These are phyloP conservation scores for Cytospora piceae DNA, from an alignment of 2,329 filamentous ascomycete genomes.

Conservation along the genomic window DNA sequence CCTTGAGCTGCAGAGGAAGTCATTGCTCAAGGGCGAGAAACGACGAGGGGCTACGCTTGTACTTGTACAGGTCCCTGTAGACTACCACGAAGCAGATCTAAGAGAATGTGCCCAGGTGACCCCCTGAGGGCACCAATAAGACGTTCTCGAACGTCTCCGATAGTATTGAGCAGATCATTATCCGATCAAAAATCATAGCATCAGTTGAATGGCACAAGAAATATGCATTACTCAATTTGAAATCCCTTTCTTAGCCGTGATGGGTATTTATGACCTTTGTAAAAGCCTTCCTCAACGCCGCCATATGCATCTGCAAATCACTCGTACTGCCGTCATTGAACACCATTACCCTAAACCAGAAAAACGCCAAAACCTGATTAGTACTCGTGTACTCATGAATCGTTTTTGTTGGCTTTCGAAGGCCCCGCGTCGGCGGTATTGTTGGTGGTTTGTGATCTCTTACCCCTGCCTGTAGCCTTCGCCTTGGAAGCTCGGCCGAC, in stretches of 20 bases:
- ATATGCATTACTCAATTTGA: slow-evolving; percentile 7
- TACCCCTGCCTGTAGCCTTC: slow-evolving; percentile 24
- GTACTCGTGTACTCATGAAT: slow-evolving; percentile 23
- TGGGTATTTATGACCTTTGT: slow-evolving; percentile 26
- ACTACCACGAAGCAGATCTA: slow-evolving; percentile 9
- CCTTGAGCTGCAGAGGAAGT: neutral
- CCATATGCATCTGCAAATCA: slow-evolving; percentile 15
- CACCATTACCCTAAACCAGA: slow-evolving; percentile 16
- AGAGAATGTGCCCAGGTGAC: slow-evolving; percentile 5
- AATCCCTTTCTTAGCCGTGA: neutral
- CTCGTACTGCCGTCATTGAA: neutral
- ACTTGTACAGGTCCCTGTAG: slow-evolving; percentile 18
- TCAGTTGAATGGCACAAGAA: slow-evolving; percentile 11
- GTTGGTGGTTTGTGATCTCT: slow-evolving; percentile 25
- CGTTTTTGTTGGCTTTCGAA: slow-evolving; percentile 23
- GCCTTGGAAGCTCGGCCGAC: slow-evolving; percentile 11
- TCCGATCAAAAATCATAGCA: slow-evolving; percentile 17
- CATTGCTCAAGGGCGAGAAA: slow-evolving; percentile 4
- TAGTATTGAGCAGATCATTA: slow-evolving; percentile 13
- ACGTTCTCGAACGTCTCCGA: slow-evolving; percentile 8
- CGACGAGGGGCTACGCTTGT: slow-evolving; percentile 11
- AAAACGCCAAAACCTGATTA: slow-evolving; percentile 28
- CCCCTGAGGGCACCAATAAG: slow-evolving; percentile 11
- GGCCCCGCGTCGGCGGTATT: slow-evolving; percentile 19
- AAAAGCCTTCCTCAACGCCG: slow-evolving; percentile 22